These are phyloP conservation scores for Aspergillus floridensis DNA, from an alignment of 2,329 filamentous ascomycete species.

Conservation along the genomic window DNA sequence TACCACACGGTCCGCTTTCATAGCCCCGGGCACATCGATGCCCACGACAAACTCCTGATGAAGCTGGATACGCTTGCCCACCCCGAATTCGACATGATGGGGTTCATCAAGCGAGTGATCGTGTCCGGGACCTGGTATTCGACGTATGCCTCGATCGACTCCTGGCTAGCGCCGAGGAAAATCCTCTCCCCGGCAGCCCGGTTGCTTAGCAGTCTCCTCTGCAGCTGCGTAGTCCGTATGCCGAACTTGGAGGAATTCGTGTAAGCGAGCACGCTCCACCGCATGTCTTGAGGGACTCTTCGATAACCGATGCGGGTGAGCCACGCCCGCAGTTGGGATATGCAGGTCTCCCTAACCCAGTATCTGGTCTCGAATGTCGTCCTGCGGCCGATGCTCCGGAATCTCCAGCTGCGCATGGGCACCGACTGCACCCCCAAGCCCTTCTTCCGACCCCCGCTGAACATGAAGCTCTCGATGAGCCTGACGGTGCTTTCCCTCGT, in stretches of 20 bases:
- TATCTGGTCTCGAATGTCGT: slow-evolving; percentile 1
- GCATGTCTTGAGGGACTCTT: too few relatives aligned
- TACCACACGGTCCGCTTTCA: background rate
- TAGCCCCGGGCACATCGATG: background rate
- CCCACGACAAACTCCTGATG: background rate
- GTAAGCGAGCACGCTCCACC: background rate
- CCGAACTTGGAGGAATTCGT: background rate
- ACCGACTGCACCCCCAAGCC: slow-evolving; percentile 6
- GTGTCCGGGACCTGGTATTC: background rate
- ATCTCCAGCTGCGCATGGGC: slow-evolving; percentile 1
- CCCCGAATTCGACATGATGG: background rate
- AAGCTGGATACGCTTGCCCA: background rate
- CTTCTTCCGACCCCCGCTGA: slow-evolving; percentile 1
- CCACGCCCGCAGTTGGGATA: background rate
- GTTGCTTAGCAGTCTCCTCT: background rate
- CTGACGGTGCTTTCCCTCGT: background rate
- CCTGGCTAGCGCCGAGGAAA: background rate
- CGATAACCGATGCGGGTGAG: too few relatives aligned
- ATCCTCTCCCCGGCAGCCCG: background rate
- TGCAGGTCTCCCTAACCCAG: slow-evolving; percentile 4
- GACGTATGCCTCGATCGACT: background rate
- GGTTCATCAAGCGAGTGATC: background rate
- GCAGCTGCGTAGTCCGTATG: background rate
- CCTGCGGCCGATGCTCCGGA: background rate
- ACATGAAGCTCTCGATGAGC: background rate